Conservation (phyloP, 352 stramenopile species). For the Aphanomyces cochlioides region DNA sequence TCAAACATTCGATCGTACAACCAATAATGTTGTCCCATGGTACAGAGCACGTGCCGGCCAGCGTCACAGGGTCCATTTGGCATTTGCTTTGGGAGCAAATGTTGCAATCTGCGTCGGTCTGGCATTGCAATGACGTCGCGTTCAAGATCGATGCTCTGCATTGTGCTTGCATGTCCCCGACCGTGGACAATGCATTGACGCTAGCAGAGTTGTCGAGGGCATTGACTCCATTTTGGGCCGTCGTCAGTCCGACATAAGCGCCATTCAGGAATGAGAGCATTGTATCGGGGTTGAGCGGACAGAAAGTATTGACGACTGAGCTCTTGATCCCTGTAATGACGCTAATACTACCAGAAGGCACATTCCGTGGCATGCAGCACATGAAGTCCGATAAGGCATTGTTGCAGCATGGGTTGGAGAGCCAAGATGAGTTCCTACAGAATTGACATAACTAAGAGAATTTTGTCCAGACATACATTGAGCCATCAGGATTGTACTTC, state of each 20-base stretch:
- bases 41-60: constrained; percentile 3
- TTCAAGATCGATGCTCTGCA: not conserved
- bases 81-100: constrained; percentile 8
- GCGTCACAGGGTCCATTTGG: not conserved
- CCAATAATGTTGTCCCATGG: constrained; percentile 13
- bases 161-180: not conserved
- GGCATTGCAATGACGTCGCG: not conserved
- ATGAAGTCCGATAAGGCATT: not conserved
- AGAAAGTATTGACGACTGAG: not conserved
- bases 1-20: constrained; percentile 17
- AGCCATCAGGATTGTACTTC: not conserved
- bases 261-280: constrained; percentile 14
- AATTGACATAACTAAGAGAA: too few relatives aligned
- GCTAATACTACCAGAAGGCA: not conserved
- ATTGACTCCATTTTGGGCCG: not conserved
- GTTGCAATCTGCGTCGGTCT: constrained; percentile 11
- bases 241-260: constrained; percentile 10
- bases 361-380: constrained; percentile 9
- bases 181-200: not conserved
- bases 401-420: constrained; percentile 18
- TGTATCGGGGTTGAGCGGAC: not conserved
- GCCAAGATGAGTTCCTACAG: constrained; percentile 18
- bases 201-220: not conserved
- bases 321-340: constrained; percentile 12
- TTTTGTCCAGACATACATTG: not conserved